Base-by-base conservation (phyloP, 2,329 filamentous ascomycete species). In the Colletotrichum navitas region DNA sequence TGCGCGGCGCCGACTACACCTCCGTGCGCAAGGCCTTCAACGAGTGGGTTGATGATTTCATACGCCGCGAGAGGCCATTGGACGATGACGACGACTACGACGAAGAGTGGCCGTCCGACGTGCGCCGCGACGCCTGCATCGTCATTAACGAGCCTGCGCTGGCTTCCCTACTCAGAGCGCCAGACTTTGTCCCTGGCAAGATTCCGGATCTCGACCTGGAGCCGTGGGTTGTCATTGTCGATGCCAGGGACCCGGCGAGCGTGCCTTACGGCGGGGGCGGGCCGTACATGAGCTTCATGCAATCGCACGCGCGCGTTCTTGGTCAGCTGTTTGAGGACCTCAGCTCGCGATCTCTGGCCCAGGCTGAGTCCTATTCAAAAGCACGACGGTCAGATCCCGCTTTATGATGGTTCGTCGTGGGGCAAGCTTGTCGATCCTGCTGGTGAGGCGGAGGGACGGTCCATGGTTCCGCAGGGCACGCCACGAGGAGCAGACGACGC, bases 91-190 rank as follows among this genome's bases (percentile, higher is more conserved):
- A 14, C 5, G 16, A 29, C 24, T 18, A 61, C 16, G 10, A 51
- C 2, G 47, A 41, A 41, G 16, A 32, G 24, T 52, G 34, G 60
- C 45, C 60, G 47, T 52, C 45, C 14, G 45, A 39, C 34, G 16
- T 63, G 4, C 47, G 60, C 24, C 60, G 47, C 24, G 60, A 63
- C 12, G 60, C 12, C 32, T 52, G 32, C 60, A 41, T 63, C n/a
- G 32, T 63, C 47, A 29, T 63, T n/a, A 34, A 52, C 34, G 47
- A 63, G 10, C n/a, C 47, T 3, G n/a, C 60, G 14, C 32, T 63
- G 1, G 34, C 60, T 16, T 52, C 45, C 11, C 60, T 63, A 1
- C 34, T 41, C 32, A 32, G 21, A 18, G 60, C 60, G 2, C 60
- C 60, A 41, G 60, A 29, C 7, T 18, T 36, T 16, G 21, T 39